Base-by-base conservation (phyloP, 495 filamentous ascomycete genomes). In the Tetracladium setigerum region DNA sequence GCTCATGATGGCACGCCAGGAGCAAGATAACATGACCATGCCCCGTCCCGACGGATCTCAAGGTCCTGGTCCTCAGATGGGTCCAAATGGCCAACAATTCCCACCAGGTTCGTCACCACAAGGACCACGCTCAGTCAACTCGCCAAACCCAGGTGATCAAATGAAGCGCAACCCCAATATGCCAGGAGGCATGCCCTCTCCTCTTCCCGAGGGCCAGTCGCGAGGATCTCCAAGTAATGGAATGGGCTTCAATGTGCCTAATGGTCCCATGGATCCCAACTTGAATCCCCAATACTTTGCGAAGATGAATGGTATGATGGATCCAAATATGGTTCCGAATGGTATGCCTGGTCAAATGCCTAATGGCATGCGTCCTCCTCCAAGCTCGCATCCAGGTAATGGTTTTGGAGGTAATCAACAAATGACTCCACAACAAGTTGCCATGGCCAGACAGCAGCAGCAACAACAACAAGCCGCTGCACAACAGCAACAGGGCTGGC, bases 121-220 rank as follows among this genome's bases (percentile, higher is more conserved):
- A 55, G 87, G 85, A 31, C 83, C 78, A 54, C 75, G 91, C 58
- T 76, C 81, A 44, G 90, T 86, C 38, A 79, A 87, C 19, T 97
- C 92, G 12, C 92, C 92, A 44, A 91, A 89, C 56, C 90, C 92
- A 7, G 74, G 74, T 18, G 92, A 95, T 32, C 84, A 89, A 64
- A 89, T 90, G 75, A 92, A 89, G 70, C 79, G 89, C 38, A 89
- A 87, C 14, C 88, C 89, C n/a, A 90, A 95, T 67, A 86, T 95
- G 73, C 79, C 83, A 44, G 73, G 73, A 37, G 83, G 81, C 48
- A 89, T 89, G 38, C 81, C 80, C 18, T 95, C 90, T 22, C 90
- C 92, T 9, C 76, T 90, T 54, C 84, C 87, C 2, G 87, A 84
- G 49, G 86, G 85, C 14, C 86, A 87, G 61, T 79, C 78, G 18